Evolutionary conservation across 1,284 basidiomycete genomes (phyloP).

Genomic region (Sporisorium reilianum): DNA sequence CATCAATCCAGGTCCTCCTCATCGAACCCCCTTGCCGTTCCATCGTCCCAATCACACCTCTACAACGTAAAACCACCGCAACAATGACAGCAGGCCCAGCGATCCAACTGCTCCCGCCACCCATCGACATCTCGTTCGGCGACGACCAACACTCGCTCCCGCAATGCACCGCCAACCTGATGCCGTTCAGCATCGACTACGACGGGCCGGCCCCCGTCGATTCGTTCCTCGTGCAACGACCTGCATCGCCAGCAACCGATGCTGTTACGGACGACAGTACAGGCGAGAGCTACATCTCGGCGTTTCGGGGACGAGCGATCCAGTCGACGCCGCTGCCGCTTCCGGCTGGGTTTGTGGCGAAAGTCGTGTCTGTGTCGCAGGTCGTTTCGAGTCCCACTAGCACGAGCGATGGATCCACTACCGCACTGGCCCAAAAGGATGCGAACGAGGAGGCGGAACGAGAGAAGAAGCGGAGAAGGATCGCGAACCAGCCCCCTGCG

Average conservation of each 20-base stretch:
- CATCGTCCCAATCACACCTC: neutral
- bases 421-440: neutral
- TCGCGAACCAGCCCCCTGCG: constrained; percentile 13
- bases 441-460: constrained; percentile 3
- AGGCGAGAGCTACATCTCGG: constrained; percentile 29
- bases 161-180: constrained; percentile 41
- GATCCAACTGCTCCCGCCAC: constrained; percentile 26
- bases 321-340: constrained; percentile 39
- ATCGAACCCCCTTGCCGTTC: no score
- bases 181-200: constrained; percentile 56
- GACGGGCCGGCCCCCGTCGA: constrained; percentile 49
- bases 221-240: constrained; percentile 41
- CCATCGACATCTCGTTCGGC: constrained; percentile 21
- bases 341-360: constrained; percentile 28
- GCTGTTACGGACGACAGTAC: neutral
- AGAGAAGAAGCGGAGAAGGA: constrained; percentile 20
- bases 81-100: constrained; percentile 11
- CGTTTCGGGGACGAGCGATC: constrained; percentile 40
- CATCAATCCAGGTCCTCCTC: neutral
- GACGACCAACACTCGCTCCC: neutral
- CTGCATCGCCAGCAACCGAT: constrained; percentile 1
- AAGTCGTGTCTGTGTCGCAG: constrained; percentile 31
- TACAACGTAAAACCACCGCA: neutral
- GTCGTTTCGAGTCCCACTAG: neutral
- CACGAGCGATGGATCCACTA: neutral